phyloP scores from a whole-genome alignment of 2,329 filamentous ascomycete genomes.

The Arthrobotrys musiformis region DNA sequence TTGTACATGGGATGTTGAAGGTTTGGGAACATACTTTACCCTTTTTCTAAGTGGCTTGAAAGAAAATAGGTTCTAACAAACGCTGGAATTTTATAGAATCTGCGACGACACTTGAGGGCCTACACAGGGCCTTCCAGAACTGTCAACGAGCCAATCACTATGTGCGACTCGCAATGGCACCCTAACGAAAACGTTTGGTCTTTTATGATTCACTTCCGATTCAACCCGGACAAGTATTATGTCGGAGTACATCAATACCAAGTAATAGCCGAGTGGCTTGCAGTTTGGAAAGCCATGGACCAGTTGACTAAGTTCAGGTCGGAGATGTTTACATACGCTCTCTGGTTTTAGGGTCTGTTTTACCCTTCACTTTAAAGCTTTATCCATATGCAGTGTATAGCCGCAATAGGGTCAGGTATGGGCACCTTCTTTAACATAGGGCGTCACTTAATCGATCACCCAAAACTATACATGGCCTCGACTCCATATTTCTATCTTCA shows the following conservation, averaged over 20 bases:
- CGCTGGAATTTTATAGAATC: background rate
- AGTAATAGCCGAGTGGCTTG: constrained; percentile 12
- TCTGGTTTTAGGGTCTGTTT: background rate
- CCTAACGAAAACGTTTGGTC: background rate
- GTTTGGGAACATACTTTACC: background rate
- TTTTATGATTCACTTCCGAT: background rate
- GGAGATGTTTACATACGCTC: background rate
- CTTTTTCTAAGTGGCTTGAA: too few relatives aligned
- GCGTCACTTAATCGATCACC: too few relatives aligned
- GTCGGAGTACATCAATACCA: background rate
- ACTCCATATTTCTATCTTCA: too few relatives aligned
- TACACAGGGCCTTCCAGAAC: background rate
- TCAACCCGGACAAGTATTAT: background rate
- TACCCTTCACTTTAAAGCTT: too few relatives aligned
- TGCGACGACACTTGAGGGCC: constrained; percentile 18
- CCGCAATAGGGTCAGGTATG: too few relatives aligned
- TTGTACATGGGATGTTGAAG: constrained; percentile 4
- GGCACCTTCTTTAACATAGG: too few relatives aligned
- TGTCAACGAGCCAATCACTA: background rate
- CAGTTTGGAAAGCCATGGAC: constrained; percentile 7
- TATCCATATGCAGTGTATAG: too few relatives aligned
- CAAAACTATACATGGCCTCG: too few relatives aligned
- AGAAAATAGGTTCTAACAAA: too few relatives aligned
- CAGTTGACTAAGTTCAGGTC: background rate
- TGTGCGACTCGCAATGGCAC: background rate